Evolutionary conservation across 371 early-diverging fungal species (phyloP).

Genomic region (Apophysomyces sp.): DNA sequence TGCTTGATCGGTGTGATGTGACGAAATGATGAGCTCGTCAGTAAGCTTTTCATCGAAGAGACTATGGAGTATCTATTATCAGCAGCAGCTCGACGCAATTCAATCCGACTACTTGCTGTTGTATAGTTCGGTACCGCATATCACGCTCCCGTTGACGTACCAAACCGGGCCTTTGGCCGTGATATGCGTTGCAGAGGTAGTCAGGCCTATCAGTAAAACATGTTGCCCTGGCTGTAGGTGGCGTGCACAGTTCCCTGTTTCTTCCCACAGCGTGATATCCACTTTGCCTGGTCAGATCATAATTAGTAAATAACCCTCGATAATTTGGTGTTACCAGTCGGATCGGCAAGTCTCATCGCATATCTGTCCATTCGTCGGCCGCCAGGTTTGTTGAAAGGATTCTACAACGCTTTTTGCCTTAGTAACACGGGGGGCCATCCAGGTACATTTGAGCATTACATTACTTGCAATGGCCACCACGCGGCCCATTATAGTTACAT

Average conservation of each 20-base stretch:
- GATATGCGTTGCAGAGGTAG: slow-evolving; percentile 26
- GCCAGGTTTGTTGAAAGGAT: slow-evolving; percentile 21
- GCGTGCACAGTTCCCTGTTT: slow-evolving; percentile 26
- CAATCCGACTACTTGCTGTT: slow-evolving; percentile 26
- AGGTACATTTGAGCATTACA: slow-evolving; percentile 17
- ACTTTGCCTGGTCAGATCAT: slow-evolving; percentile 20
- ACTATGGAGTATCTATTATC: slow-evolving; percentile 15
- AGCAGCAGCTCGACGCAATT: background rate
- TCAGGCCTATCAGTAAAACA: slow-evolving; percentile 29
- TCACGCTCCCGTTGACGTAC: slow-evolving; percentile 46
- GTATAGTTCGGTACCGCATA: slow-evolving; percentile 32
- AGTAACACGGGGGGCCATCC: background rate
- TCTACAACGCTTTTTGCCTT: slow-evolving; percentile 10
- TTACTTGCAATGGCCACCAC: slow-evolving; percentile 37
- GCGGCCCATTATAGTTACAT: slow-evolving; percentile 38
- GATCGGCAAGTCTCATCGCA: slow-evolving; percentile 30
- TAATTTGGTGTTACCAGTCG: slow-evolving; percentile 22
- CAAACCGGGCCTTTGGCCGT: slow-evolving; percentile 19
- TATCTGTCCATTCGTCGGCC: slow-evolving; percentile 32
- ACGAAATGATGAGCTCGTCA: slow-evolving; percentile 29
- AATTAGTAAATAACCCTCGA: background rate
- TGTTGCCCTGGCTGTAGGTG: slow-evolving; percentile 32
- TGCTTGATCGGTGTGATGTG: slow-evolving; percentile 13
- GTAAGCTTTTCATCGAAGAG: slow-evolving; percentile 21
- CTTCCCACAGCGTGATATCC: slow-evolving; percentile 45